Base-by-base conservation (phyloP, 2,329 filamentous ascomycete species). In the Fusarium phyllophilum region DNA sequence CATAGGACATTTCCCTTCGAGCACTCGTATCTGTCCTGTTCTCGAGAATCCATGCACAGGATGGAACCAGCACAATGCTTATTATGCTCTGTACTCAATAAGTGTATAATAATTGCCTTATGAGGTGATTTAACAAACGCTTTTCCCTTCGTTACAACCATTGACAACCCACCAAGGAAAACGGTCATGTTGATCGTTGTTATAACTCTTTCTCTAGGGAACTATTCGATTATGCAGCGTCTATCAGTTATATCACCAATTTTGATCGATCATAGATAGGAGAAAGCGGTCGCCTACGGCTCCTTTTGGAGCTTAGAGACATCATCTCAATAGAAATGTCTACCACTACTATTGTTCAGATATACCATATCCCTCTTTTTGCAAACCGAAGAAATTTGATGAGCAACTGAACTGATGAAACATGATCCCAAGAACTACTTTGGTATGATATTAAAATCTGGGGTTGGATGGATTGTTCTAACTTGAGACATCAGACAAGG, bases 401-500 rank as follows among this genome's bases (percentile, higher is more conserved):
- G 20, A 9, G 31, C 22, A 36, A 34, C 15, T 8, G 49, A 48
- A 46, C 8, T 20, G 20, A 45, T 9, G n/a, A 20, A 44, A 36
- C 17, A 33, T 24, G 31, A 29, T n/a, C 24, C 24, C 8, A 8
- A 33, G n/a, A 38, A 18, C 15, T 49, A 33, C 22, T 33, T 33
- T 26, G 49, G n/a, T 7, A 20, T 29, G 34, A 49, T 18, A 15
- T 48, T 48, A 29, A 55, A 45, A 65, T 46, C 24, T 44, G 59
- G 56, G 38, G 36, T 39, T 52, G 39, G 42, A 41, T 31, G 24
- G 15, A 56, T 29, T 41, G 22, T 41, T 44, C 33, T 41, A 15
- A 31, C 42, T 52, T 51, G 34, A 74, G 62, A 65, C 71, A 68
- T 38, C 26, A 29, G 36, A 22, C 29, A 60, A 45, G 56, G 26